These are phyloP conservation scores for Penicillium sp. DNA, from an alignment of 2,329 filamentous ascomycete genomes.

Conservation along the genomic window DNA sequence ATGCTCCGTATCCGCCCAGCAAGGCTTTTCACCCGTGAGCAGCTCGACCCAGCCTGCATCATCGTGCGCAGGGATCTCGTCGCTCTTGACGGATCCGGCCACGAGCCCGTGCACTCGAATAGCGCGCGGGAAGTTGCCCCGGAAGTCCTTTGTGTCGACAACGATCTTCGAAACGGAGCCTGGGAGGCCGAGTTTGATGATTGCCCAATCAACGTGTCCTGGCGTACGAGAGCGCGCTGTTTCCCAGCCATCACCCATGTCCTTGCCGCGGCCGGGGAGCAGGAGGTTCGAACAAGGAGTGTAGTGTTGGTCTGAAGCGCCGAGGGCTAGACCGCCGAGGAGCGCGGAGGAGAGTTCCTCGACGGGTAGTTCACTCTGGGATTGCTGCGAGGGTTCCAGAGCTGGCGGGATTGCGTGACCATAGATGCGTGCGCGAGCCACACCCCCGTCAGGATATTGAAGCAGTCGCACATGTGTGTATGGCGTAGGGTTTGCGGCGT, in stretches of 20 bases:
- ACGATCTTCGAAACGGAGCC: constrained; percentile 45
- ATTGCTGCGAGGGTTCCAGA: constrained; percentile 10
- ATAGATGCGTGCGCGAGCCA: constrained; percentile 49
- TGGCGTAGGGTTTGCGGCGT: constrained; percentile 34
- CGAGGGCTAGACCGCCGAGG: constrained; percentile 45
- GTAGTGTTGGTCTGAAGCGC: constrained; percentile 49
- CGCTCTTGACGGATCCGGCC: constrained; percentile 19
- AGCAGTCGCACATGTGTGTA: constrained; percentile 50
- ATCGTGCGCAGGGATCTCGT: constrained; percentile 39
- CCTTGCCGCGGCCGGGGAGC: constrained; percentile 48
- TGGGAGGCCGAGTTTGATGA: constrained; percentile 45
- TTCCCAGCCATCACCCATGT: constrained; percentile 54
- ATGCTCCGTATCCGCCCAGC: constrained; percentile 48
- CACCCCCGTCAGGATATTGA: constrained; percentile 54
- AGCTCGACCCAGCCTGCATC: constrained; percentile 44
- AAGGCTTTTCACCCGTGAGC: constrained; percentile 42
- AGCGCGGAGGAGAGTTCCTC: constrained; percentile 50
- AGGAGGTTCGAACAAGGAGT: constrained; percentile 47
- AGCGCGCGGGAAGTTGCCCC: constrained; percentile 50
- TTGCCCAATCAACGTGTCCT: constrained; percentile 50
- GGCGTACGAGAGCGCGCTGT: constrained; percentile 44
- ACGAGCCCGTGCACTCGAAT: constrained; percentile 46
- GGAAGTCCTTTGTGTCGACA: constrained; percentile 52
- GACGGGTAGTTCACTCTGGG: constrained; percentile 13
- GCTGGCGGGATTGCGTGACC: constrained; percentile 47